Base-by-base conservation (phyloP, 2,329 filamentous ascomycete genomes). In the Penicillium sp. region DNA sequence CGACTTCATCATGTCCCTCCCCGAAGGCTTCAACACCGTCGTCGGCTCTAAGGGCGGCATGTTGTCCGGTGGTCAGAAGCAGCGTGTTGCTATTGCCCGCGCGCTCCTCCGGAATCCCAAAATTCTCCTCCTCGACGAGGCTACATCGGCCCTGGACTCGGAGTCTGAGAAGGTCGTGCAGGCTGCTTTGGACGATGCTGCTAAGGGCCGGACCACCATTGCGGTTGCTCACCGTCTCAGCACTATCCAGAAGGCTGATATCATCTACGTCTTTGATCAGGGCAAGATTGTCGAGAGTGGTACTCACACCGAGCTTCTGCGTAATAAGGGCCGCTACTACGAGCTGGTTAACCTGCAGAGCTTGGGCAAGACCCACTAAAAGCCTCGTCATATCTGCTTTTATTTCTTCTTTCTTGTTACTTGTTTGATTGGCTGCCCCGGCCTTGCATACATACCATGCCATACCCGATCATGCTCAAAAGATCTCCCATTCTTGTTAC, bases 181-280 rank as follows among this genome's bases (percentile, higher is more conserved):
- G 3, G 87, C 85, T 2, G 90, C 90, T 0, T 79, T 96, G 3
- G 92, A 97, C 74, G 87, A 87, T 62, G 92, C 92, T 1, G 89
- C 91, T 19, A 89, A 90, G 80, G 92, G 88, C 46, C 85, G 92
- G 53, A 96, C 92, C 6, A 98, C 94, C 0, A 95, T 99, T 62
- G 93, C 94, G 0, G 94, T 99, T 1, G 95, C 95, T 3, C 94
- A 99, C 77, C 84, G 95, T 24, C 80, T 99, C 6, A 92, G 88
- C 70, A 97, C 95, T 0, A 97, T 98, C 60, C 92, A 96, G 73
- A 93, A 95, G 73, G 94, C 94, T 0, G 94, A 98, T 72, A 80
- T 94, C 50, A 98, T 98, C 68, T 97, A 96, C 65, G 94, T 98
- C n/a, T 95, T 98, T 73, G 93, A 97, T 74, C 88, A 91, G 68